These are phyloP conservation scores for Chytriomyces hyalinus DNA, from an alignment of 192 early-diverging fungal species.

Conservation along the genomic window DNA sequence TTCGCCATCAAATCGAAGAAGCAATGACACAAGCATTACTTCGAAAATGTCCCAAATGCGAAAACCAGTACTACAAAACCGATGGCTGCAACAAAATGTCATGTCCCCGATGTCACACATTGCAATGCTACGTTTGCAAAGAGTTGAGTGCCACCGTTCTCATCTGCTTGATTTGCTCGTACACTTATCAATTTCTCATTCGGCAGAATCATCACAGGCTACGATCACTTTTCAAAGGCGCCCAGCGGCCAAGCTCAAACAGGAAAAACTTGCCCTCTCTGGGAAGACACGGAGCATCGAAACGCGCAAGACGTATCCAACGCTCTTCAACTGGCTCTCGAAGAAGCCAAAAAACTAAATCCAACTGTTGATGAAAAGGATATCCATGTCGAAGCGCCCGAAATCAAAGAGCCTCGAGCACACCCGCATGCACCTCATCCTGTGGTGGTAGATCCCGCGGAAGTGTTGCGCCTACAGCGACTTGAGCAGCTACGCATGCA, in stretches of 20 bases:
- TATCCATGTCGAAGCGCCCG: slow-evolving; percentile 14
- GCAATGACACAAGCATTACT: slow-evolving; percentile 62
- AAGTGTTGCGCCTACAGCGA: not conserved
- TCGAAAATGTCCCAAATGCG: slow-evolving; percentile 60
- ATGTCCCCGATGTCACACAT: slow-evolving; percentile 49
- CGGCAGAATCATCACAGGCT: slow-evolving; percentile 54
- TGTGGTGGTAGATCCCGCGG: not conserved
- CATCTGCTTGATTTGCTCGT: no score
- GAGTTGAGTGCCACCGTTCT: slow-evolving; percentile 19
- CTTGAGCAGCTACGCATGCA: not conserved
- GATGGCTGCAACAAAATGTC: slow-evolving; percentile 66
- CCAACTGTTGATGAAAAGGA: slow-evolving; percentile 15
- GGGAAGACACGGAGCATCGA: slow-evolving; percentile 52
- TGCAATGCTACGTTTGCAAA: slow-evolving; percentile 27
- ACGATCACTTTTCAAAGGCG: slow-evolving; percentile 54
- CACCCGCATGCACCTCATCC: not conserved
- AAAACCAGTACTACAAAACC: slow-evolving; percentile 47
- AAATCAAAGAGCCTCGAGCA: not conserved
- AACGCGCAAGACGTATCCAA: slow-evolving; percentile 54
- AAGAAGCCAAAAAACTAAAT: slow-evolving; percentile 28
- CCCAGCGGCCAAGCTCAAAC: slow-evolving; percentile 30
- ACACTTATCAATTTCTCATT: slow-evolving; percentile 57
- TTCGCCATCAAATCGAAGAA: slow-evolving; percentile 60
- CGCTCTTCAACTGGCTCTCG: slow-evolving; percentile 43
- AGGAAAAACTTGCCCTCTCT: slow-evolving; percentile 51